Percentiles rank a stretch among this genome's conserved stretches.
Evolutionary conservation across 208 protist species (phyloP).

Genomic region (Crithidia bombi): DNA sequence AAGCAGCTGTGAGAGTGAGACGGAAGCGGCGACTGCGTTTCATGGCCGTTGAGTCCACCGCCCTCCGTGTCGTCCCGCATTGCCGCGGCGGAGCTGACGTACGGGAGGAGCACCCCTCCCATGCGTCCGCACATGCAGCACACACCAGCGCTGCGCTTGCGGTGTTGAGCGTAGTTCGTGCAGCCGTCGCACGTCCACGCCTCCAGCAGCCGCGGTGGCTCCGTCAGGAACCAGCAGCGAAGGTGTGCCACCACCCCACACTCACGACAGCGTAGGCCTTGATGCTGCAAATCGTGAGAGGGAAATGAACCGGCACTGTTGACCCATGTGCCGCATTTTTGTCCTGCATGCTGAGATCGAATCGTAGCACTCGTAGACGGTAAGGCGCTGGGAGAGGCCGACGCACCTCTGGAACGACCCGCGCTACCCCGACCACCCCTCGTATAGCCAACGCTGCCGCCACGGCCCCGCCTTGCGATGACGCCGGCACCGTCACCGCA

Average conservation of each 20-base stretch:
- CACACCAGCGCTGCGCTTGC: slow-evolving; percentile 34
- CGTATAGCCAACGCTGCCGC: too few species aligned
- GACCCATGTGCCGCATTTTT: too few species aligned
- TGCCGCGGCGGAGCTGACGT: slow-evolving; percentile 22
- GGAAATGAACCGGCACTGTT: neutral
- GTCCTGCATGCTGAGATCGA: too few species aligned
- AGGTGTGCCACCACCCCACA: slow-evolving; percentile 64
- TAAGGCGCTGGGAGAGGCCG: too few species aligned
- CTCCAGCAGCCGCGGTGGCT: slow-evolving; percentile 37
- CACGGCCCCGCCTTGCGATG: too few species aligned
- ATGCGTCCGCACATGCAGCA: slow-evolving; percentile 57
- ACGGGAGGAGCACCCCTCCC: slow-evolving; percentile 69
- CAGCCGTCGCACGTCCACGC: slow-evolving; percentile 71
- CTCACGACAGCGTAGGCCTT: slow-evolving; percentile 45
- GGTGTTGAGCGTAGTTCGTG: slow-evolving; percentile 34
- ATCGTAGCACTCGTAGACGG: too few species aligned
- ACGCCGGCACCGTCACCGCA: neutral
- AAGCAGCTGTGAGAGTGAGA: neutral
- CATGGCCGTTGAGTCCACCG: neutral
- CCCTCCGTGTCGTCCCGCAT: slow-evolving; percentile 15
- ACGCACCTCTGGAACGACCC: neutral
- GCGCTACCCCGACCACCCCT: neutral
- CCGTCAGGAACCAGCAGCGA: slow-evolving; percentile 63
- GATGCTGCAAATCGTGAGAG: slow-evolving; percentile 21
- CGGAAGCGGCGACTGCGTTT: neutral